These are phyloP conservation scores for Salix purpurea DNA, from an alignment of 345 rosid genomes.

Conservation along the genomic window DNA sequence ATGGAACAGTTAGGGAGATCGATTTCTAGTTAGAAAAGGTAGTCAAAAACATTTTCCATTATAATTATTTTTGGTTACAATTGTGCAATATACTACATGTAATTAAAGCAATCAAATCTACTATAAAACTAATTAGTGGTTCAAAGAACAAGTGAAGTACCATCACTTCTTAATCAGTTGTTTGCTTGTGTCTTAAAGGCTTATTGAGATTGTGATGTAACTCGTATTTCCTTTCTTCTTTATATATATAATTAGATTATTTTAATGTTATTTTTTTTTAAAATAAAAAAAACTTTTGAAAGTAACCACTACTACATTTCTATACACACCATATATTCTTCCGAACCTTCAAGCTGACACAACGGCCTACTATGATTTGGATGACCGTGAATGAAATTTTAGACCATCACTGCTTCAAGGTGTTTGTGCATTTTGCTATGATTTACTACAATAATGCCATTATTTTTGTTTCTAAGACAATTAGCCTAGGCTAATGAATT, in stretches of 20 bases:
- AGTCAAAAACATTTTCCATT: background rate
- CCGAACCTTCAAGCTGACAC: constrained; percentile 15
- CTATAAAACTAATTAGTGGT: background rate
- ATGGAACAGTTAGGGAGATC: background rate
- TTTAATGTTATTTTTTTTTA: too few relatives aligned
- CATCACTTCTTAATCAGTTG: background rate
- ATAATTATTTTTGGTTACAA: background rate
- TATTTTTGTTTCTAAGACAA: background rate
- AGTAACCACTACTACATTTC: too few relatives aligned
- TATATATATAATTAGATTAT: too few relatives aligned
- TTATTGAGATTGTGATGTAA: too few relatives aligned
- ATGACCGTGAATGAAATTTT: constrained; percentile 4
- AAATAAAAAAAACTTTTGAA: too few relatives aligned
- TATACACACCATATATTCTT: background rate
- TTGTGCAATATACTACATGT: too few relatives aligned
- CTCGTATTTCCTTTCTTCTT: too few relatives aligned
- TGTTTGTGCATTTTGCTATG: background rate
- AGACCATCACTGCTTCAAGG: background rate
- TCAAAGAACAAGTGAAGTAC: background rate
- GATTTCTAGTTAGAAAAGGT: background rate
- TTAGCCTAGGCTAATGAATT: background rate
- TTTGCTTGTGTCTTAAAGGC: background rate
- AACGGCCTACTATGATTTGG: constrained; percentile 15
- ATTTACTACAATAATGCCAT: background rate
- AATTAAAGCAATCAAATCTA: background rate